Evolutionary conservation across 2,329 filamentous ascomycete species (phyloP), one percentile per base, ranked within the genome.

Genomic region (Colletotrichum somersetense): DNA sequence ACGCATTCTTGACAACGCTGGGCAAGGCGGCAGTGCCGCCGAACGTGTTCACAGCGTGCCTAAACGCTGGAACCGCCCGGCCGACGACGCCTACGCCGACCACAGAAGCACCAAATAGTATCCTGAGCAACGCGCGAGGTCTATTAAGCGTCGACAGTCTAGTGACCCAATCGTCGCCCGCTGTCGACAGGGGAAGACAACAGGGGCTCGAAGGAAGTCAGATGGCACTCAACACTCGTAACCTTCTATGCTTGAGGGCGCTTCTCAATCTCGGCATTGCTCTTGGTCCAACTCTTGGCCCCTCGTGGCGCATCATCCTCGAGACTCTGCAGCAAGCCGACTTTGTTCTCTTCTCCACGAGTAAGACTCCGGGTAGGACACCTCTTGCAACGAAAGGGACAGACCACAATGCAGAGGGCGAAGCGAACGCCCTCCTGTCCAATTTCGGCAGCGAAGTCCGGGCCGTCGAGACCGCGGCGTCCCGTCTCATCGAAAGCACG

Each of bases 221-320:
- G 0, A 84, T 85, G 66, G 88, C 90, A 4, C 85, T 98, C 11
- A 97, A 94, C 75, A 96, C 95, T 3, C 89, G 96, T 10, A 98
- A 99, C 78, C 84, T 99, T 5, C 85, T 98, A 1, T 99, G 96
- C 77, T 85, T 99, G 55, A 88, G 97, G 77, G 96, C 96, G 40
- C 86, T 99, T 20, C 84, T 99, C n/a, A 99, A 99, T 76, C 84
- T 99, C 4, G 96, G 96, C 2, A 99, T 98, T 77, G 96, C 96
- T 2, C 84, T 99, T 1, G 96, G 96, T 0, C 95, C 96, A 3
- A 97, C 94, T 0, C 86, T 99, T 0, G 91, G 93, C 46, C 86
- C 88, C 18, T 93, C 96, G 0, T 99, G 97, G 93, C 91, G 91
- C 1, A 98, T 99, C 70, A 87, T 99, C 20, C 87, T 99, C 1